phyloP scores from a whole-genome alignment of 202 grass and related monocot genomes.

The Elaeis oleifera region DNA sequence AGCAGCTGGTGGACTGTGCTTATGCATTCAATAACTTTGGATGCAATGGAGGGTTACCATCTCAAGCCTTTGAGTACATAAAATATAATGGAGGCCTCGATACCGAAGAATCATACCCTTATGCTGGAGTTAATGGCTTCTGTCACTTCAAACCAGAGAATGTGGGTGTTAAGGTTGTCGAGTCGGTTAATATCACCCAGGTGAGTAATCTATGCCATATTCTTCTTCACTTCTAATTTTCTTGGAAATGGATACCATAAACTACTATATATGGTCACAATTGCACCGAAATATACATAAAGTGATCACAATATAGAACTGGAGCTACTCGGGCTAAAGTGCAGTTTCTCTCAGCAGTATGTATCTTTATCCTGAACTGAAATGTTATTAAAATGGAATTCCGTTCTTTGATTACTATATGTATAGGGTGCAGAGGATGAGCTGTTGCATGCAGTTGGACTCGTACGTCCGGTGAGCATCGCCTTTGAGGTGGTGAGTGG shows the following conservation, averaged over 20 bases:
- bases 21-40: constrained; percentile 76
- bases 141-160: constrained; percentile 50
- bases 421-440: constrained; percentile 76
- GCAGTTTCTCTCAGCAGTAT: too few relatives aligned
- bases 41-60: constrained; percentile 81
- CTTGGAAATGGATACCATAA: too few relatives aligned
- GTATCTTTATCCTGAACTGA: background rate
- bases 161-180: constrained; percentile 61
- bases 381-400: background rate
- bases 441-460: constrained; percentile 79
- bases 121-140: constrained; percentile 63
- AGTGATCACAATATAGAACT: too few relatives aligned
- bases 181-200: constrained; percentile 83
- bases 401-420: constrained; percentile 26
- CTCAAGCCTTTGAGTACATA: constrained; percentile 97
- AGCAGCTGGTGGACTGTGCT: constrained; percentile 93
- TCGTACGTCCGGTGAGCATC: constrained; percentile 94
- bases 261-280: background rate
- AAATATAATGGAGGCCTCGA: constrained; percentile 91
- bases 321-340: too few relatives aligned
- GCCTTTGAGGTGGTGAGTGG: constrained; percentile 58
- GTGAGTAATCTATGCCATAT: constrained; percentile 26
- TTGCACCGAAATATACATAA: too few relatives aligned
- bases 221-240: background rate
- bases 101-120: constrained; percentile 91